Percentiles rank a stretch among this genome's conserved stretches.
These are phyloP conservation scores for Eremothecium sinecaudum DNA, from an alignment of 1,139 yeast genomes.

Conservation along the genomic window DNA sequence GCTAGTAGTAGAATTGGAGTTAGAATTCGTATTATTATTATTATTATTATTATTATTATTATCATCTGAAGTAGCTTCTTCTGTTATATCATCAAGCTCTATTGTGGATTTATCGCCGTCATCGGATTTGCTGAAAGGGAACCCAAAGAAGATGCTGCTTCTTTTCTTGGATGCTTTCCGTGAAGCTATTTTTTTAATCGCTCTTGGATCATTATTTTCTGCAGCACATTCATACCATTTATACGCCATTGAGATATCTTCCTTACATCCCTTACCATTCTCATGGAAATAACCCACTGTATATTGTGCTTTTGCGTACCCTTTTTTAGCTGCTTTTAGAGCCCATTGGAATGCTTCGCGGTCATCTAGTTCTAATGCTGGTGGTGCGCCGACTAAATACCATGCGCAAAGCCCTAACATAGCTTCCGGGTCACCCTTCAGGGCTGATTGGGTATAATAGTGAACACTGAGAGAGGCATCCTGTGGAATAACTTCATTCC, in stretches of 20 bases:
- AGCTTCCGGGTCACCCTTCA: conserved; percentile 77
- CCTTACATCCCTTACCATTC: conserved; percentile 76
- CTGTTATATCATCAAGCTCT: background rate
- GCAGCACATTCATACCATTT: conserved; percentile 74
- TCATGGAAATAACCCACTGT: conserved; percentile 80
- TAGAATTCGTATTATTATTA: no score
- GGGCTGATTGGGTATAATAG: conserved; percentile 85
- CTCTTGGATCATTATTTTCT: conserved; percentile 60
- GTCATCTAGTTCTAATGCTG: conserved; percentile 68
- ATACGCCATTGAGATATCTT: conserved; percentile 49
- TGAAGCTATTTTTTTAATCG: conserved; percentile 33
- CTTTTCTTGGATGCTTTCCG: conserved; percentile 6
- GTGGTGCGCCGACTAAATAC: conserved; percentile 88
- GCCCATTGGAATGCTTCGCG: conserved; percentile 95
- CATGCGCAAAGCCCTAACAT: conserved; percentile 95
- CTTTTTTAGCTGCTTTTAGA: conserved; percentile 65
- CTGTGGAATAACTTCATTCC: conserved; percentile 64
- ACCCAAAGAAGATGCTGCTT: conserved; percentile 7
- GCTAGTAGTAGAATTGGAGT: background rate
- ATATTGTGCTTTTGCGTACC: conserved; percentile 75
- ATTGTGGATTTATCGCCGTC: conserved; percentile 2
- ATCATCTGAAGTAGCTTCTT: background rate
- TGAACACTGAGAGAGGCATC: conserved; percentile 83
- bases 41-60: background rate
- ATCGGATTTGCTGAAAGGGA: conserved; percentile 5